Conservation (phyloP, 257 asterid species). For the Solanum clarkiae region DNA sequence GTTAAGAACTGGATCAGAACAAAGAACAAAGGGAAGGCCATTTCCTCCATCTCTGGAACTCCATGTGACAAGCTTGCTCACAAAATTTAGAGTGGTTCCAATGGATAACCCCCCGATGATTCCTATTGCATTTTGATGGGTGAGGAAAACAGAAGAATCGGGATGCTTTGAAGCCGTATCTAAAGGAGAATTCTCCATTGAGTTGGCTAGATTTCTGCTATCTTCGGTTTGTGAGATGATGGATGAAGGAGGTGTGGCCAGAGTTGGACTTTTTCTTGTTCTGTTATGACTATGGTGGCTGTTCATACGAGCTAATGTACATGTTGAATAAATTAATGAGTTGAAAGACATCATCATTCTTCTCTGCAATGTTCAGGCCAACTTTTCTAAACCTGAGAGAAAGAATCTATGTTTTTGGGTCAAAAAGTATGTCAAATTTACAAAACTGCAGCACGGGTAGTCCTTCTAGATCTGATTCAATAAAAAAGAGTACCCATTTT, state of each 20-base stretch:
- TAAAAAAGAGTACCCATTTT: not conserved
- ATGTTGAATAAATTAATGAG: conserved; percentile 28
- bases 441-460: not conserved
- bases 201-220: conserved; percentile 7
- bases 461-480: not conserved
- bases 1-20: conserved; percentile 51
- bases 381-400: not conserved
- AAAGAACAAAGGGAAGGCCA: conserved; percentile 35
- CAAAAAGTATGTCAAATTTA: not conserved
- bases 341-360: conserved; percentile 37
- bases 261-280: conserved; percentile 24
- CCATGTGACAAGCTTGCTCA: conserved; percentile 23
- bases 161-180: not conserved
- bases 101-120: conserved; percentile 30
- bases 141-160: conserved; percentile 1
- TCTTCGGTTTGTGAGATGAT: conserved; percentile 16
- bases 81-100: conserved; percentile 20
- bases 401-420: not conserved
- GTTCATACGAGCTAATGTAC: conserved; percentile 15
- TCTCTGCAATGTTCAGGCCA: conserved; percentile 6
- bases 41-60: conserved; percentile 13
- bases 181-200: not conserved
- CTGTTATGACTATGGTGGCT: conserved; percentile 23
- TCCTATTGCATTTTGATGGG: conserved; percentile 24
- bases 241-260: conserved; percentile 19